These are phyloP conservation scores for Penicillium canescens DNA, from an alignment of 495 filamentous ascomycete species.

Conservation along the genomic window DNA sequence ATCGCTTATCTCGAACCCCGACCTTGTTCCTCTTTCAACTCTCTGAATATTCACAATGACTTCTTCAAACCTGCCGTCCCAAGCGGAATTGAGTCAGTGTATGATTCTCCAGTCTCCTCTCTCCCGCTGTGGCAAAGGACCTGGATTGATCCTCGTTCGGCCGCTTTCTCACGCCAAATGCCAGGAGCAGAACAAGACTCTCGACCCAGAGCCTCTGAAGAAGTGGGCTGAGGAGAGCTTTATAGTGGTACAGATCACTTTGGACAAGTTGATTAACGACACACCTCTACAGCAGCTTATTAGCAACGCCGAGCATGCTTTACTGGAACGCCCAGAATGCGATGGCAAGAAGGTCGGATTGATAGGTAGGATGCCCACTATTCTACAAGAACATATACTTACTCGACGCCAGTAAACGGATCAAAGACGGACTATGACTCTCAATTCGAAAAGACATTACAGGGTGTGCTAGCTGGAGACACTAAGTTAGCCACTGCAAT, in stretches of 20 bases:
- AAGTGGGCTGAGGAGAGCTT: slow-evolving; percentile 47
- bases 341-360: slow-evolving; percentile 18
- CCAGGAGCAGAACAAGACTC: slow-evolving; percentile 20
- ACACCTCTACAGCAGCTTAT: slow-evolving; percentile 8
- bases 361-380: slow-evolving; percentile 14
- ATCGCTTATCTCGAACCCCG: not conserved
- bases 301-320: slow-evolving; percentile 11
- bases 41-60: not conserved
- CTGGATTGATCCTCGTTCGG: slow-evolving; percentile 51
- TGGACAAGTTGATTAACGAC: slow-evolving; percentile 13
- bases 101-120: slow-evolving; percentile 51
- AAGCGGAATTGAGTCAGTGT: slow-evolving; percentile 4
- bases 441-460: slow-evolving; percentile 18
- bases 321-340: slow-evolving; percentile 17
- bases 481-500: slow-evolving; percentile 13
- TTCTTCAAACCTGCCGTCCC: slow-evolving; percentile 5
- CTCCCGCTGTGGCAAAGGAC: slow-evolving; percentile 55
- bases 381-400: not conserved
- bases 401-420: slow-evolving; percentile 23
- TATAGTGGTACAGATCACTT: slow-evolving; percentile 27
- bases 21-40: not conserved
- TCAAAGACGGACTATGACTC: slow-evolving; percentile 23
- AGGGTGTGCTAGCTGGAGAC: not conserved
- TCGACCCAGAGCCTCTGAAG: slow-evolving; percentile 34
- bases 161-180: slow-evolving; percentile 20